Conservation (phyloP, 1,284 basidiomycete species). For the Boletellus deceptivus region DNA sequence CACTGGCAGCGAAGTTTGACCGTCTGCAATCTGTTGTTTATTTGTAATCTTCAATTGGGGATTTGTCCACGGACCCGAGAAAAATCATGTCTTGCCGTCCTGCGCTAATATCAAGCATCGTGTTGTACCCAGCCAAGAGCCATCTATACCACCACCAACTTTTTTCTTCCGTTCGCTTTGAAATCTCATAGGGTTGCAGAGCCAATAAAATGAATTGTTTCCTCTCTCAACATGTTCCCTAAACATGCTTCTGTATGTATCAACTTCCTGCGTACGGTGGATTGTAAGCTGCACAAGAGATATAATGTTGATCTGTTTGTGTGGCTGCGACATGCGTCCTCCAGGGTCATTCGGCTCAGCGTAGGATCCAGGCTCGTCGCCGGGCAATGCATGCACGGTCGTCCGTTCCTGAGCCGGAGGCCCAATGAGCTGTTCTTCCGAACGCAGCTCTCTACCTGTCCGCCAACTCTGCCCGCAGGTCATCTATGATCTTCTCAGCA, state of each 20-base stretch:
- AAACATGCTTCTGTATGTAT: conserved; percentile 19
- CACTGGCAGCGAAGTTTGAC: conserved; percentile 3
- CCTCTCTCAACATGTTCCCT: conserved; percentile 21
- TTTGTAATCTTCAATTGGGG: conserved; percentile 24
- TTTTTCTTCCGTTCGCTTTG: conserved; percentile 1
- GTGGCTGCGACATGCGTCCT: too few relatives aligned
- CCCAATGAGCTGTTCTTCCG: background rate
- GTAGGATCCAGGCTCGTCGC: too few relatives aligned
- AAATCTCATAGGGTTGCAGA: conserved; percentile 6
- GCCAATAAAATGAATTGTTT: conserved; percentile 21
- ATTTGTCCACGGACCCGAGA: conserved; percentile 21
- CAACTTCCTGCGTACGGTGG: conserved; percentile 1
- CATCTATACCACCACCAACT: conserved; percentile 27
- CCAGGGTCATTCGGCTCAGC: too few relatives aligned
- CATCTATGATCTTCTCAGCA: conserved; percentile 19
- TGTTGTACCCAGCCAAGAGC: conserved; percentile 27
- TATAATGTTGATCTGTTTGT: background rate
- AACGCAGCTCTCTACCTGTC: background rate
- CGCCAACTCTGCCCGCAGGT: conserved; percentile 14
- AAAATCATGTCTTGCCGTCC: conserved; percentile 12
- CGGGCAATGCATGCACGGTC: background rate
- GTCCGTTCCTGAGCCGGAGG: too few relatives aligned
- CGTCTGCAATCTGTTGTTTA: conserved; percentile 26
- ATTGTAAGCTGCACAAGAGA: background rate
- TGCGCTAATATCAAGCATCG: conserved; percentile 32